A percentile compares a stretch with the other conserved stretches of the same genome.
These are phyloP conservation scores for Claviceps citrina DNA, from an alignment of 2,329 filamentous ascomycete species.

Conservation along the genomic window DNA sequence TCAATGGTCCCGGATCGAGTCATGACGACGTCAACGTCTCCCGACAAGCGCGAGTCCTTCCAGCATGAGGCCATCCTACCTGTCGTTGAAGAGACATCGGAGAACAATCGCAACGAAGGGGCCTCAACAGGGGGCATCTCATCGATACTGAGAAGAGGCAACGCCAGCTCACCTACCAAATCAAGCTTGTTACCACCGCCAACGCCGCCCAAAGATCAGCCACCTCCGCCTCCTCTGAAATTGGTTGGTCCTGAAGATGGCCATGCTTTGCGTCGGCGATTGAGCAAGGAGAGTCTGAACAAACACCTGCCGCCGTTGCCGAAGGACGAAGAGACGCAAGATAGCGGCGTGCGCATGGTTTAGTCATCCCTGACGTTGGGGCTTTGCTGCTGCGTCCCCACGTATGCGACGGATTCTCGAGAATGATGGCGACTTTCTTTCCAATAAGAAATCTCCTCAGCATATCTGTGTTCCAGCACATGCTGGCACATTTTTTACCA, in stretches of 20 bases:
- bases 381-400: conserved; percentile 10
- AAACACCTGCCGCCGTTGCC: conserved; percentile 46
- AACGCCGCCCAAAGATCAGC: conserved; percentile 18
- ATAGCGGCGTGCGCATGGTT: conserved; percentile 17
- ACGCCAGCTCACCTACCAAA: conserved; percentile 20
- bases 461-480: conserved; percentile 4
- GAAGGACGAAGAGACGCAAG: conserved; percentile 14
- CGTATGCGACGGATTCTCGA: background rate
- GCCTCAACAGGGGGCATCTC: conserved; percentile 19
- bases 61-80: conserved; percentile 48
- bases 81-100: conserved; percentile 79
- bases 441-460: background rate
- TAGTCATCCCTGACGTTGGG: conserved; percentile 14
- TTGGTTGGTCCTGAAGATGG: conserved; percentile 32
- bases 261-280: conserved; percentile 24
- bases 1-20: conserved; percentile 47
- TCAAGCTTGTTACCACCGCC: conserved; percentile 28
- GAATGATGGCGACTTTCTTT: background rate
- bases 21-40: conserved; percentile 23
- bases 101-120: conserved; percentile 42
- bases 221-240: conserved; percentile 1
- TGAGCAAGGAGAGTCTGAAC: conserved; percentile 43
- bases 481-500: conserved; percentile 1
- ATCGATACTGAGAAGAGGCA: conserved; percentile 19
- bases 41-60: conserved; percentile 39